A percentile compares a stretch with the other conserved stretches of the same genome.
These are phyloP conservation scores for Paraphaeosphaeria minitans DNA, from an alignment of 2,329 filamentous ascomycete species.

Conservation along the genomic window DNA sequence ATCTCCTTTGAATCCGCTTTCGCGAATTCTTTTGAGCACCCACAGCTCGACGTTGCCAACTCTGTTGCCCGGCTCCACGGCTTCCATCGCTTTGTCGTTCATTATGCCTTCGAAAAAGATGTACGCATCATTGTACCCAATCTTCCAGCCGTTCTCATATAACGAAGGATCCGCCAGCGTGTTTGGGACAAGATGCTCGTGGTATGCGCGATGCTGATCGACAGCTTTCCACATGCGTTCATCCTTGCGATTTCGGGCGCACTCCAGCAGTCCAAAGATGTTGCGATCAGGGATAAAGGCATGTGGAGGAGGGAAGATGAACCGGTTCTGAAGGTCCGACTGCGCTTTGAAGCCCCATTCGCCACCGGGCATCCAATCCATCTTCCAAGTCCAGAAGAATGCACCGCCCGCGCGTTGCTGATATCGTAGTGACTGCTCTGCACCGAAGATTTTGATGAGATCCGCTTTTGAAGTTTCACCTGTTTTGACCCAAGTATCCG, in stretches of 20 bases:
- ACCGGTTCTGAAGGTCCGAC: constrained; percentile 40
- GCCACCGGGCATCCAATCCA: constrained; percentile 66
- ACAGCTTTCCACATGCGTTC: constrained; percentile 44
- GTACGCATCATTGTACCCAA: constrained; percentile 61
- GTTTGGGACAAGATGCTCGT: constrained; percentile 53
- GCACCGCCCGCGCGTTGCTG: constrained; percentile 57
- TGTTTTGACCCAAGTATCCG: constrained; percentile 54
- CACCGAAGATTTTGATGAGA: constrained; percentile 54
- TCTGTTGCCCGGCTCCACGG: constrained; percentile 53
- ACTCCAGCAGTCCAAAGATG: constrained; percentile 43
- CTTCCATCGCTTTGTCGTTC: constrained; percentile 39
- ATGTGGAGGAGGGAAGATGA: constrained; percentile 48
- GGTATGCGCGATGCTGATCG: constrained; percentile 56
- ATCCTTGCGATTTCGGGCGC: constrained; percentile 49
- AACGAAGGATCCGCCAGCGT: constrained; percentile 59
- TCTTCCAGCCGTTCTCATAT: constrained; percentile 61
- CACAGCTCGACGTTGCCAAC: constrained; percentile 65
- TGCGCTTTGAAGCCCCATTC: constrained; percentile 65
- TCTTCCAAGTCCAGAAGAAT: constrained; percentile 66
- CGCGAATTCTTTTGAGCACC: constrained; percentile 60
- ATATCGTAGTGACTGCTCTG: constrained; percentile 55
- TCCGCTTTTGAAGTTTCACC: constrained; percentile 44
- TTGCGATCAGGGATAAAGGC: constrained; percentile 30
- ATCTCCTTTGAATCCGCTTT: constrained; percentile 55
- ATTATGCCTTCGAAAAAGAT: constrained; percentile 55